Evolutionary conservation across 768 basidiomycete genomes (phyloP), one percentile per base, ranked within the genome.

Genomic region (Amanita fuliginea): DNA sequence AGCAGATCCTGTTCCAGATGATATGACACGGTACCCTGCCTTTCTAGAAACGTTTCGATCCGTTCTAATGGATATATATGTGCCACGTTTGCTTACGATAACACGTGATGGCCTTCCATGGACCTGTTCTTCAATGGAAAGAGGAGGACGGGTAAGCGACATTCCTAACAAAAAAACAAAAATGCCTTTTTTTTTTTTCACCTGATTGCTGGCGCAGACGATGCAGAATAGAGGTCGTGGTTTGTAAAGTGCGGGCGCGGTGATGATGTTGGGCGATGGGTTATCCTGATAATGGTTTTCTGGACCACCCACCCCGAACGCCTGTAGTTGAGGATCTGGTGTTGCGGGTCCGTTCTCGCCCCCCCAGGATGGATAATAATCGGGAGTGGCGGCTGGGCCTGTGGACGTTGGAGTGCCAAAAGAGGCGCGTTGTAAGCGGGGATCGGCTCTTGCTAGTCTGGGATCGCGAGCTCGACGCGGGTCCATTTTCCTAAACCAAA

Each of bases 181-280:
- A n/a, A n/a, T n/a, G 22, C 5, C 22, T 2, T 24, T 24, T 24
- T 24, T 24, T 24, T 24, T 5, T 24, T 5, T 24, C 63, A 88
- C 94, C 72, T 98, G 91, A 61, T 99, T 99, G 61, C 92, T 97
- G n/a, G 96, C 95, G 62, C 96, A 99, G 28, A 98, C 96, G 7
- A 99, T 90, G 61, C 96, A 98, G 68, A 98, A 98, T 41, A 96
- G 62, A 2, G 90, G 91, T 9, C 87, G 73, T 9, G 74, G 67
- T 64, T 80, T 90, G 57, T 81, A 82, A 21, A 55, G 51, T 32
- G 64, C 36, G 19, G 21, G 26, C 8, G 44, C 36, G 26, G 24
- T 34, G 30, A 16, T 4, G 24, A 2, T 24, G 22, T 2, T 24
- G 4, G 8, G 24, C 16, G 34, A 0, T 36, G 21, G 33, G 16